Evolutionary conservation across 345 rosid species (phyloP).

Genomic region (Noccaea bulbosa): DNA sequence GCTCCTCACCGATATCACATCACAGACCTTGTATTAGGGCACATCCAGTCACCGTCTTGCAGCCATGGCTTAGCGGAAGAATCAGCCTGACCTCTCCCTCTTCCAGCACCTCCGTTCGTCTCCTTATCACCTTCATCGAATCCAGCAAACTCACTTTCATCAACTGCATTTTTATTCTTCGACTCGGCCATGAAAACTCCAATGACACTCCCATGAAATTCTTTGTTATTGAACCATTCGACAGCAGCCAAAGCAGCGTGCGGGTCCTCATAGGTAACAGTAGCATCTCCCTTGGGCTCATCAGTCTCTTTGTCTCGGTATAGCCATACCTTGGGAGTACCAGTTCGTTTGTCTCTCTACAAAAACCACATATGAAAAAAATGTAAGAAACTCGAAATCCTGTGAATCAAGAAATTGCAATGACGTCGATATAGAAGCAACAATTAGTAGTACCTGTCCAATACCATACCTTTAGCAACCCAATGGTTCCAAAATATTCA

Average conservation of each 20-base stretch:
- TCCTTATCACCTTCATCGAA: constrained; percentile 57
- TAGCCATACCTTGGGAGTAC: constrained; percentile 90
- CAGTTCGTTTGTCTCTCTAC: constrained; percentile 91
- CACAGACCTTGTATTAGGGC: constrained; percentile 99
- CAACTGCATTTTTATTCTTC: constrained; percentile 62
- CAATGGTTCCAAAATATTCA: constrained; percentile 93
- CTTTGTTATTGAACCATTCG: constrained; percentile 97
- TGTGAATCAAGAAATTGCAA: not conserved
- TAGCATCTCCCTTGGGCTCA: constrained; percentile 98
- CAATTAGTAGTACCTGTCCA: constrained; percentile 44
- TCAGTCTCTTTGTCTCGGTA: constrained; percentile 85
- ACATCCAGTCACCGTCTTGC: constrained; percentile 98
- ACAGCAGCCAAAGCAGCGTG: constrained; percentile 98
- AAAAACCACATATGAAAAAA: not conserved
- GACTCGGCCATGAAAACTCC: constrained; percentile 86
- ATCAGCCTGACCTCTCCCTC: constrained; percentile 80
- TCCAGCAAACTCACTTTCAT: constrained; percentile 49
- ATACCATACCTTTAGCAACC: constrained; percentile 81
- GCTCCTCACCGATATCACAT: constrained; percentile 99
- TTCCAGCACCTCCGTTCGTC: constrained; percentile 58
- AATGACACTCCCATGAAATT: constrained; percentile 81
- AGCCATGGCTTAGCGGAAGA: constrained; percentile 85
- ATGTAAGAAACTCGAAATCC: constrained; percentile 10
- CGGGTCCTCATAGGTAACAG: constrained; percentile 96
- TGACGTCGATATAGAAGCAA: constrained; percentile 3